A percentile compares a stretch with the other conserved stretches of the same genome.
phyloP scores from a whole-genome alignment of 225 moss, liverwort and hornwort species.

The Physcomitrellopsis africana region DNA sequence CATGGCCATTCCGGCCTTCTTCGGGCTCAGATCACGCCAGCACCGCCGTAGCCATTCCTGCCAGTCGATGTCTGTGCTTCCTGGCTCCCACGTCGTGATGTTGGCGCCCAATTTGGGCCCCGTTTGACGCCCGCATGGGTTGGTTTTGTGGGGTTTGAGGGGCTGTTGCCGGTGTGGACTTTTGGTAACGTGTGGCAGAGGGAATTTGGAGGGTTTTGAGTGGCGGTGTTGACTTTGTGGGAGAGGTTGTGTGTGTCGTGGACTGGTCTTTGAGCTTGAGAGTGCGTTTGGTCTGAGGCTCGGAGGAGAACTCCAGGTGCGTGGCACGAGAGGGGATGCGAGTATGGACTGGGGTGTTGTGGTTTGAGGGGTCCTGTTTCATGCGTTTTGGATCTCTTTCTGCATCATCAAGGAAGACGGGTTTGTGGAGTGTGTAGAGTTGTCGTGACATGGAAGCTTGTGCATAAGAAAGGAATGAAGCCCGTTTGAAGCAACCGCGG shows the following conservation, averaged over 20 bases:
- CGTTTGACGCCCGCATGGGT: constrained; percentile 3
- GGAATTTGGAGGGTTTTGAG: constrained; percentile 17
- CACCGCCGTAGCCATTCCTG: neutral
- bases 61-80: neutral
- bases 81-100: neutral
- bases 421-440: neutral
- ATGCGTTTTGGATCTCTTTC: neutral
- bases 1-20: constrained; percentile 4
- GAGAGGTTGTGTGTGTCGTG: neutral
- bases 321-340: neutral
- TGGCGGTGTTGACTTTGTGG: neutral
- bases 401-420: neutral
- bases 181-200: neutral
- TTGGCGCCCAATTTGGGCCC: neutral
- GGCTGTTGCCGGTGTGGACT: neutral
- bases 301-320: neutral
- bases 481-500: neutral
- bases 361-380: neutral
- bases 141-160: neutral
- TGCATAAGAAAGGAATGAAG: neutral
- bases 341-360: neutral
- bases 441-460: neutral
- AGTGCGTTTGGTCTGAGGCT: neutral
- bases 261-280: neutral
- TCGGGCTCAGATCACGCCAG: neutral